phyloP scores from a whole-genome alignment of 2,329 filamentous ascomycete genomes.

The Graphiopsis chlorocephala region DNA sequence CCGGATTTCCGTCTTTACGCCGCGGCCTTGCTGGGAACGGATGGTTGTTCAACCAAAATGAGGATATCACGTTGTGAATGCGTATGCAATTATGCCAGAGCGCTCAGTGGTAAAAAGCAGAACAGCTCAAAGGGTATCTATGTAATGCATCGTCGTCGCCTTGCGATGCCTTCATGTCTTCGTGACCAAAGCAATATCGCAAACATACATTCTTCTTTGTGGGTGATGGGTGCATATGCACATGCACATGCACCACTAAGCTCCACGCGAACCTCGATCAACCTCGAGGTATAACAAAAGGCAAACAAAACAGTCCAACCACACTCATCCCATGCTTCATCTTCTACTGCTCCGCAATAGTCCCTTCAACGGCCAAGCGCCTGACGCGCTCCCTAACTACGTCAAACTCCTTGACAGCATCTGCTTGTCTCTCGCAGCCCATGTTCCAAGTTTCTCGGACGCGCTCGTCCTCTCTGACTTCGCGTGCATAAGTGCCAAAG shows the following conservation, averaged over 20 bases:
- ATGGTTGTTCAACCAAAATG: not conserved
- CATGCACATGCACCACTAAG: not conserved
- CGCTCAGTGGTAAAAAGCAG: not conserved
- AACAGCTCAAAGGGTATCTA: not conserved
- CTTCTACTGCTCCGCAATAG: slow-evolving; percentile 23
- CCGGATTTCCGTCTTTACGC: not conserved
- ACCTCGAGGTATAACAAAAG: not conserved
- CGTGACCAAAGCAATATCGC: not conserved
- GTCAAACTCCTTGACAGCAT: slow-evolving; percentile 58
- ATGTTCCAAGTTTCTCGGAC: slow-evolving; percentile 61
- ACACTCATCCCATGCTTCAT: not conserved
- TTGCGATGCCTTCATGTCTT: not conserved
- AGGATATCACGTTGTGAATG: not conserved
- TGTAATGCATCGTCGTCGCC: not conserved
- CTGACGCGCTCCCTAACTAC: slow-evolving; percentile 45
- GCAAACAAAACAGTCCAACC: not conserved
- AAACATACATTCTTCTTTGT: not conserved
- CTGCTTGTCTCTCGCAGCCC: slow-evolving; percentile 59
- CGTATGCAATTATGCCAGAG: not conserved
- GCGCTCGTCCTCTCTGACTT: slow-evolving; percentile 62
- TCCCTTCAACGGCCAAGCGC: slow-evolving; percentile 21
- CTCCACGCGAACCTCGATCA: not conserved
- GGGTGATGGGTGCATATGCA: too few species aligned
- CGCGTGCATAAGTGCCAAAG: slow-evolving; percentile 57
- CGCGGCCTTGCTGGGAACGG: not conserved